phyloP scores from a whole-genome alignment of 73 alveolate species.

The Breviolum minutum region DNA sequence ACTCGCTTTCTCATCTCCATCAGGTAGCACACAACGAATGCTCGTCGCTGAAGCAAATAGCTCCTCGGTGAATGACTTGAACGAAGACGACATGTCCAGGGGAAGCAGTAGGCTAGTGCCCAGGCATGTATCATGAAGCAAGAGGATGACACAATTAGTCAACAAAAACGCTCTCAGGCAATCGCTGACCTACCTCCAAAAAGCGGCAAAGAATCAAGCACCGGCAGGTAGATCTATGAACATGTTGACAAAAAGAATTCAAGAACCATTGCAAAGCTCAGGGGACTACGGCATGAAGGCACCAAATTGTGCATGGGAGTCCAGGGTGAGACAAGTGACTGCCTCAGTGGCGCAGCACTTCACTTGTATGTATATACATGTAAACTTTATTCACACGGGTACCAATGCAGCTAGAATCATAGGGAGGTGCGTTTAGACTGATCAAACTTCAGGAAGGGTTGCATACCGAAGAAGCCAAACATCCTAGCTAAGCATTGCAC shows the following conservation, averaged over 20 bases:
- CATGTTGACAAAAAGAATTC: not conserved
- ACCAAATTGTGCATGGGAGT: constrained; percentile 77
- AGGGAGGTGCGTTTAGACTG: too few relatives aligned
- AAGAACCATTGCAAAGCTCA: not conserved
- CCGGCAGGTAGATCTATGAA: not conserved
- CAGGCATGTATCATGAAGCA: not conserved
- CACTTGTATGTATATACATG: not conserved
- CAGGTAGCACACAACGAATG: constrained; percentile 79
- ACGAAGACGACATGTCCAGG: not conserved
- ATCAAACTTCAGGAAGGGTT: too few relatives aligned
- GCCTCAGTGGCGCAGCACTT: constrained; percentile 11
- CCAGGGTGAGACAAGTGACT: constrained; percentile 82
- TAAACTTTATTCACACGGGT: not conserved
- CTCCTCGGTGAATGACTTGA: constrained; percentile 32
- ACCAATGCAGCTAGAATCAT: too few relatives aligned
- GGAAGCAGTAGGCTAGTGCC: not conserved
- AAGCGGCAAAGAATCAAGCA: not conserved
- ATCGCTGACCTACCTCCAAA: not conserved
- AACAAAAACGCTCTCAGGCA: not conserved
- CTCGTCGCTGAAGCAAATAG: constrained; percentile 82
- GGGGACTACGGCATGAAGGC: constrained; percentile 53
- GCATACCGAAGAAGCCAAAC: too few relatives aligned
- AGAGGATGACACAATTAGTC: too few relatives aligned
- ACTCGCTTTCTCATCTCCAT: constrained; percentile 61
- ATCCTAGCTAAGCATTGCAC: not conserved